Evolutionary conservation across 1,139 yeast genomes (phyloP).

Genomic region (Kodamaea sp.): DNA sequence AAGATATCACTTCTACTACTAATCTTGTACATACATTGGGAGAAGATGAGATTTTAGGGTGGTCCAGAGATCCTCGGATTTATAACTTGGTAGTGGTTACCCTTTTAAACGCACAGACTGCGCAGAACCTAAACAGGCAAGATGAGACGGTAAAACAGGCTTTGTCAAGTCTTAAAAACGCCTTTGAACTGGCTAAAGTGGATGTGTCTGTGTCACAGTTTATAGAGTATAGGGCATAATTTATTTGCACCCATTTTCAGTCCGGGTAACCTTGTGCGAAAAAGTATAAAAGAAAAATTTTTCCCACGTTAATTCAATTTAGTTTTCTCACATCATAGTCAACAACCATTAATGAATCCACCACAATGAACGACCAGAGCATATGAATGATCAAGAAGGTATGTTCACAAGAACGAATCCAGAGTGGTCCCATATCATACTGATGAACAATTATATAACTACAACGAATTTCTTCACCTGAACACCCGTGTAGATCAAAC

Average conservation of each 20-base stretch:
- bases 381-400: too few species aligned
- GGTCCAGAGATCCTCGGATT: conserved; percentile 18
- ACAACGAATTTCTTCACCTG: conserved; percentile 72
- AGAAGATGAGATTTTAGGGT: conserved; percentile 20
- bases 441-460: conserved; percentile 44
- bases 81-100: conserved; percentile 11
- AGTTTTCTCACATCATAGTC: too few species aligned
- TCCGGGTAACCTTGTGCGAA: conserved; percentile 10
- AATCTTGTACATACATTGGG: conserved; percentile 1
- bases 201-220: conserved; percentile 5
- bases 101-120: conserved; percentile 9
- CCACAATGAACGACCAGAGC: too few species aligned
- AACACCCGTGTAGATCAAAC: conserved; percentile 55
- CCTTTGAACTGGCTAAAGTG: conserved; percentile 5
- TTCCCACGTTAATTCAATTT: conserved; percentile 6
- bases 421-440: conserved; percentile 11
- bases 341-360: too few species aligned
- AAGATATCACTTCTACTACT: neutral
- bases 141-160: neutral
- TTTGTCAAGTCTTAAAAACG: neutral
- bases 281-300: conserved; percentile 4
- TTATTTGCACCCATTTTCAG: conserved; percentile 2
- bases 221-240: neutral
- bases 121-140: neutral
- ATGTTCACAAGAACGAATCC: too few species aligned